These are phyloP conservation scores for Isoetes taiwanensis DNA, from an alignment of 75 land plant species.

Conservation along the genomic window DNA sequence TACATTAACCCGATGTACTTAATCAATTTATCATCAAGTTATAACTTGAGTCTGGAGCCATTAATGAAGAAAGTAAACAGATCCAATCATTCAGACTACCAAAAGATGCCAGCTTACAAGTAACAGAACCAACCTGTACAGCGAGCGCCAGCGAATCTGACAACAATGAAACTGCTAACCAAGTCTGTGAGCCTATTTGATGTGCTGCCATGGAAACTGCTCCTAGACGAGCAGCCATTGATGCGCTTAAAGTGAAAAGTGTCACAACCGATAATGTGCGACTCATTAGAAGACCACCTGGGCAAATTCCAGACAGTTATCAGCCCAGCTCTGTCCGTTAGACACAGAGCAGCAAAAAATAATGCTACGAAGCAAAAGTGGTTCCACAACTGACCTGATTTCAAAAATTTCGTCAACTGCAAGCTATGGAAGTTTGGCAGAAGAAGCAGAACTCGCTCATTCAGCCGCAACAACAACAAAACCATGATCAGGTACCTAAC, in stretches of 20 bases:
- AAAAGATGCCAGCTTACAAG: background rate
- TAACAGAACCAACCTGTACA: constrained; percentile 43
- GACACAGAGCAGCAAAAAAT: no score
- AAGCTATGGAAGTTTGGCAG: constrained; percentile 32
- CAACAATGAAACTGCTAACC: constrained; percentile 84
- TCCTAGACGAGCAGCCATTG: constrained; percentile 87
- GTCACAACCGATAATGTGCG: constrained; percentile 63
- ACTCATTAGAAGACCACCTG: constrained; percentile 61
- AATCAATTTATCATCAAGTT: no score
- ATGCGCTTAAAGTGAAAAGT: constrained; percentile 71
- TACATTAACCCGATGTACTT: no score
- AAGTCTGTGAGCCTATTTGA: constrained; percentile 78
- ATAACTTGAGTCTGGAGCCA: no score
- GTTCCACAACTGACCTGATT: constrained; percentile 46
- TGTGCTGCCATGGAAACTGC: constrained; percentile 88
- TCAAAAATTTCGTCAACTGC: constrained; percentile 42
- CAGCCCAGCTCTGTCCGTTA: background rate
- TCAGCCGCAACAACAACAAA: constrained; percentile 68
- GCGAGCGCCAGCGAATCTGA: constrained; percentile 96
- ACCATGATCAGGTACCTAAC: constrained; percentile 70
- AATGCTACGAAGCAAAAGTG: no score
- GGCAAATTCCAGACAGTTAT: background rate
- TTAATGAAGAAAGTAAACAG: background rate
- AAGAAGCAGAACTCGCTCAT: constrained; percentile 35
- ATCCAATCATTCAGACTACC: background rate